These are phyloP conservation scores for Myrmaecium sp. DNA, from an alignment of 2,329 filamentous ascomycete genomes.

Conservation along the genomic window DNA sequence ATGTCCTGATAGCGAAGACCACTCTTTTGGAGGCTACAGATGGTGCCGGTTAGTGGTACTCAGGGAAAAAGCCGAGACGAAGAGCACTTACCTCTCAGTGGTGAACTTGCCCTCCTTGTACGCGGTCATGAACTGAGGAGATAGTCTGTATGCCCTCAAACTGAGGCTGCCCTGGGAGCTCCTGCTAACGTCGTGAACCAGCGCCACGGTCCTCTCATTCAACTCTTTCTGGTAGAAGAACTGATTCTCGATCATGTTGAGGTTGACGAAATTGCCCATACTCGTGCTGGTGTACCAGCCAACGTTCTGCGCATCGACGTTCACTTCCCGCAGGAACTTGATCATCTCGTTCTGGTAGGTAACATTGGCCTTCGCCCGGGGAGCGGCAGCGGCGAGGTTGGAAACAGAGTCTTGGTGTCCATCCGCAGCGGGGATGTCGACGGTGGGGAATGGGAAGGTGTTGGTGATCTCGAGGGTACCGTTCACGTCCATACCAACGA, in stretches of 20 bases:
- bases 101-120: constrained; percentile 98
- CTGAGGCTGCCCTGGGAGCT: constrained; percentile 84
- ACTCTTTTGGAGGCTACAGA: constrained; percentile 70
- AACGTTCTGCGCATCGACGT: constrained; percentile 93
- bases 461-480: constrained; percentile 81
- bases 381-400: constrained; percentile 59
- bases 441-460: constrained; percentile 78
- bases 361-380: constrained; percentile 77
- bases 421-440: constrained; percentile 47
- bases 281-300: constrained; percentile 98
- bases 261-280: constrained; percentile 96
- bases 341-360: constrained; percentile 95
- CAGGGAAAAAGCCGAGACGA: background rate
- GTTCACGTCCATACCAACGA: constrained; percentile 84
- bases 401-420: constrained; percentile 14
- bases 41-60: constrained; percentile 1
- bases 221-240: constrained; percentile 87
- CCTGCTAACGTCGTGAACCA: constrained; percentile 90
- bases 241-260: constrained; percentile 94
- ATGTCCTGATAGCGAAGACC: constrained; percentile 90
- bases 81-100: constrained; percentile 59
- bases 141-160: constrained; percentile 79
- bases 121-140: constrained; percentile 70
- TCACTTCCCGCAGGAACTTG: constrained; percentile 87
- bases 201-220: constrained; percentile 71